Conservation (phyloP, 2,329 filamentous ascomycete genomes). For the Tolypocladium capitatum region DNA sequence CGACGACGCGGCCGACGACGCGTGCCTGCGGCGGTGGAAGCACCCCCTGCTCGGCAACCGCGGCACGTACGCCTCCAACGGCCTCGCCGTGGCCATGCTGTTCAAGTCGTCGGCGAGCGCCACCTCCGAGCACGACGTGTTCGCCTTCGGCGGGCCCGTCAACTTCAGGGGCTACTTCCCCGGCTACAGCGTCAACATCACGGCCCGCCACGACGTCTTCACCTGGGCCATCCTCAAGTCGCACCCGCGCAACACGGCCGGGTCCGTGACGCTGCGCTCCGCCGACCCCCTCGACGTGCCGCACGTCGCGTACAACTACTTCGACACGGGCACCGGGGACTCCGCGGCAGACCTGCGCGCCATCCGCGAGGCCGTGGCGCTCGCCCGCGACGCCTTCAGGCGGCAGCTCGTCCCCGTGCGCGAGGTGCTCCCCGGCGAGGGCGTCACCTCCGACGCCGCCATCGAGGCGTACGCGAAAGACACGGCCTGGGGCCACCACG, state of each 20-base stretch:
- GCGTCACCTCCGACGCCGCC: slow-evolving; percentile 24
- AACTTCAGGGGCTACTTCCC: slow-evolving; percentile 17
- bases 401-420: slow-evolving; percentile 5
- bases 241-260: slow-evolving; percentile 48
- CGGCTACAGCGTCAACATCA: slow-evolving; percentile 9
- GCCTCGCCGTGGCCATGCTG: slow-evolving; percentile 10
- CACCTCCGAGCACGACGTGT: slow-evolving; percentile 15
- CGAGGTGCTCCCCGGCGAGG: slow-evolving; percentile 19
- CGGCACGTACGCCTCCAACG: slow-evolving; percentile 12
- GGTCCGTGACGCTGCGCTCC: slow-evolving; percentile 47
- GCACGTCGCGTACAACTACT: slow-evolving; percentile 49
- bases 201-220: slow-evolving; percentile 19
- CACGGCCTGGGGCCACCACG: slow-evolving; percentile 43
- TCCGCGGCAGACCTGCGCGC: slow-evolving; percentile 36
- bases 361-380: slow-evolving; percentile 39
- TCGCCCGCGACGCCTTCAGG: slow-evolving; percentile 30
- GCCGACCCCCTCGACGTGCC: slow-evolving; percentile 51
- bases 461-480: slow-evolving; percentile 33
- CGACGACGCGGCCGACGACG: slow-evolving; percentile 14
- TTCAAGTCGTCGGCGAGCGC: slow-evolving; percentile 15
- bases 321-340: slow-evolving; percentile 35
- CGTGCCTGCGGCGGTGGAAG: slow-evolving; percentile 21
- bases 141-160: slow-evolving; percentile 14
- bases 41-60: slow-evolving; percentile 2
- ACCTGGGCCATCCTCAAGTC: slow-evolving; percentile 36